Conservation (phyloP, 176 grass and related monocot species). For the Rhynchospora breviuscula region DNA sequence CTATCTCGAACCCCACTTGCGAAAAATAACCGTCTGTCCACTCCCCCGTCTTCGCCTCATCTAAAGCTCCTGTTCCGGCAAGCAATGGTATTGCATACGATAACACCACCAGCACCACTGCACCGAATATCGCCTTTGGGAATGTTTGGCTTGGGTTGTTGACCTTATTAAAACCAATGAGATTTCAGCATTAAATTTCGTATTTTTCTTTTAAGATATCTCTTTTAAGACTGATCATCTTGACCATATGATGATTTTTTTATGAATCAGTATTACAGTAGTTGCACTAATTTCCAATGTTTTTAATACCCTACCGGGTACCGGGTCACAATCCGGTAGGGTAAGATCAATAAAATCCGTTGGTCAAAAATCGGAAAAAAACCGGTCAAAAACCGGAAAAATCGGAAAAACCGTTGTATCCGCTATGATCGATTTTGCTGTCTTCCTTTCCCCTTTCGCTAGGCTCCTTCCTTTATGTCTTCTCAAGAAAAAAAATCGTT, state of each 20-base stretch:
- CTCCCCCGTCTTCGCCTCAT: conserved; percentile 38
- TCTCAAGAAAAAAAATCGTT: no score
- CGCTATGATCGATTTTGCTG: no score
- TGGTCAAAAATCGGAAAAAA: no score
- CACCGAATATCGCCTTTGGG: conserved; percentile 75
- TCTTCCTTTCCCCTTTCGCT: no score
- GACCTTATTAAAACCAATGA: conserved; percentile 5
- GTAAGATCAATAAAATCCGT: no score
- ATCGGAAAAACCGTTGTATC: no score
- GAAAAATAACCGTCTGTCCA: conserved; percentile 94
- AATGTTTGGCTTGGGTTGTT: conserved; percentile 38
- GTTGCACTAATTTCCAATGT: not conserved
- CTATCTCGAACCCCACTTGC: conserved; percentile 55
- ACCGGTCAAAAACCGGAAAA: no score
- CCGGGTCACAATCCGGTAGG: no score
- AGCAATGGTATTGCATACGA: conserved; percentile 77
- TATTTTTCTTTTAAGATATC: not conserved
- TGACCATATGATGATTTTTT: not conserved
- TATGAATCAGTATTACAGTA: not conserved
- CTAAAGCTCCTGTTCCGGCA: conserved; percentile 66
- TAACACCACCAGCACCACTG: conserved; percentile 57
- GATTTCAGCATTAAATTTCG: not conserved
- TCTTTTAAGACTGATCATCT: not conserved
- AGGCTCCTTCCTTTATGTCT: no score
- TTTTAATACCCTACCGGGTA: no score